These are phyloP conservation scores for Cicer bijugum DNA, from an alignment of 306 rosid species.

Conservation along the genomic window DNA sequence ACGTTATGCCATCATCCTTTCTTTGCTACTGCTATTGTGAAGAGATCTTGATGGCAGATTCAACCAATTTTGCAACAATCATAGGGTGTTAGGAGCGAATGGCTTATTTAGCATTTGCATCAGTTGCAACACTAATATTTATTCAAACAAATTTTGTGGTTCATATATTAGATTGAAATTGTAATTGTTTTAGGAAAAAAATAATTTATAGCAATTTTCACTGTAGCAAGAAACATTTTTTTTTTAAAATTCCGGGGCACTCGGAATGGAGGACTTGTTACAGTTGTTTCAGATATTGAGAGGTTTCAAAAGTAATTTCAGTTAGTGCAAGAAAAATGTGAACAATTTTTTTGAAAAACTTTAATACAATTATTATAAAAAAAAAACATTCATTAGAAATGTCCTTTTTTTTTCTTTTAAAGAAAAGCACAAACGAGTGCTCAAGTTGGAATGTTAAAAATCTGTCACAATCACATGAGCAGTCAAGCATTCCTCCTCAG, in stretches of 20 bases:
- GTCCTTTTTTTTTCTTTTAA: too few species aligned
- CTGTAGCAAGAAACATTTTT: not conserved
- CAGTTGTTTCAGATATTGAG: not conserved
- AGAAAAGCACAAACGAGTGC: too few species aligned
- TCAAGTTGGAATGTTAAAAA: too few species aligned
- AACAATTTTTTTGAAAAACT: too few species aligned
- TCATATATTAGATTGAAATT: constrained; percentile 50
- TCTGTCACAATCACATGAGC: too few species aligned
- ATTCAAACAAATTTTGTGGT: constrained; percentile 48
- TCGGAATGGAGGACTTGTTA: not conserved
- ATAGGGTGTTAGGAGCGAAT: constrained; percentile 49
- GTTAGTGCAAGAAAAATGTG: too few species aligned
- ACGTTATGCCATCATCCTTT: constrained; percentile 83
- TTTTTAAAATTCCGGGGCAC: not conserved
- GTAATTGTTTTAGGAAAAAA: constrained; percentile 51
- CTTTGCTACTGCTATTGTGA: constrained; percentile 83
- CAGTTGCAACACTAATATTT: constrained; percentile 52
- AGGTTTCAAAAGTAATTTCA: too few species aligned
- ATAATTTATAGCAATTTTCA: not conserved
- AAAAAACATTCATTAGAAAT: too few species aligned
- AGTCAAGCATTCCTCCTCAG: too few species aligned
- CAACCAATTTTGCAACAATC: constrained; percentile 60
- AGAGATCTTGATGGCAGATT: constrained; percentile 70
- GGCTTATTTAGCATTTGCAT: constrained; percentile 48
- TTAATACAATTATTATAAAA: too few species aligned